Percentiles rank a stretch among this genome's conserved stretches.
phyloP scores from a whole-genome alignment of 1,284 basidiomycete genomes.

The Leccinum fuscescens region DNA sequence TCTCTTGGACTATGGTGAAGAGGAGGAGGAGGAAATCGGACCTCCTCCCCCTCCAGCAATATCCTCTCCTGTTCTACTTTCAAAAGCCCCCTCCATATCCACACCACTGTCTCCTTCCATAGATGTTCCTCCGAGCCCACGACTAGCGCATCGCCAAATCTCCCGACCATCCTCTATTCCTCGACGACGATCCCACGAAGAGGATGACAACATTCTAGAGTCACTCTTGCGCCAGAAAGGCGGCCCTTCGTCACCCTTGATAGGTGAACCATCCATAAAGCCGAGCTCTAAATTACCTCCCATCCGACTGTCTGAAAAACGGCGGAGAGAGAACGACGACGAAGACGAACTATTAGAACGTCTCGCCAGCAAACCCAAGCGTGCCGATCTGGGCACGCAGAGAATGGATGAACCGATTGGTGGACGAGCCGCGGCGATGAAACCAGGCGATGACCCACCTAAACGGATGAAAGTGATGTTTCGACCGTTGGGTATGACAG shows the following conservation, averaged over 20 bases:
- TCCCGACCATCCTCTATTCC: constrained; percentile 37
- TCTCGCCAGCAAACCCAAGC: constrained; percentile 55
- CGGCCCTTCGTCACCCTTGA: constrained; percentile 43
- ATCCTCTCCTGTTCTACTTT: constrained; percentile 5
- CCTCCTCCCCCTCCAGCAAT: constrained; percentile 20
- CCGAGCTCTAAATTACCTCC: constrained; percentile 38
- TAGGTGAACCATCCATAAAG: constrained; percentile 33
- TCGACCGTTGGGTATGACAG: constrained; percentile 42
- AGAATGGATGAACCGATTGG: constrained; percentile 33
- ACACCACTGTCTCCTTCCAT: constrained; percentile 26
- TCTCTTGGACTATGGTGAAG: constrained; percentile 72
- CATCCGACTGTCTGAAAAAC: constrained; percentile 64
- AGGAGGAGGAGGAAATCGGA: constrained; percentile 31
- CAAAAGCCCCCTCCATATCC: constrained; percentile 13
- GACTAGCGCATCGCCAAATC: constrained; percentile 43
- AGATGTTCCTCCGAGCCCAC: constrained; percentile 38
- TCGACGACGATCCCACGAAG: constrained; percentile 35
- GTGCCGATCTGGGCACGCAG: constrained; percentile 41
- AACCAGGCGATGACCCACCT: constrained; percentile 60
- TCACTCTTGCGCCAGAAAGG: constrained; percentile 46
- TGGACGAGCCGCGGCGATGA: constrained; percentile 34
- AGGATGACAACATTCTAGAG: constrained; percentile 56
- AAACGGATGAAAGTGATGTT: constrained; percentile 80
- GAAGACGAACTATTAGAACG: constrained; percentile 64
- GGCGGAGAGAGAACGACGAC: constrained; percentile 72